phyloP scores from a whole-genome alignment of 148 eudicot species.

The Simmondsia chinensis region DNA sequence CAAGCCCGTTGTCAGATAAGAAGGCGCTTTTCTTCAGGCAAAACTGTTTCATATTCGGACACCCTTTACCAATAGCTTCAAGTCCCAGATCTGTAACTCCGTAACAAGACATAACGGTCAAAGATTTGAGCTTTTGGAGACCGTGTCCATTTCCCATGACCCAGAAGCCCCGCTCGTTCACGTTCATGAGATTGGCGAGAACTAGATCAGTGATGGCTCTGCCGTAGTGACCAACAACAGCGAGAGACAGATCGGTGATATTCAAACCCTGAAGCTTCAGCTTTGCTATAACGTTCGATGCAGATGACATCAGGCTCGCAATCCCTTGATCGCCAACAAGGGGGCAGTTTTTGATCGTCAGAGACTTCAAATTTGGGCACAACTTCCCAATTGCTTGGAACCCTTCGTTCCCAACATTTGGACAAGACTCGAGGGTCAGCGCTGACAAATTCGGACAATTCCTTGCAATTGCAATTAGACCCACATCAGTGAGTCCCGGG shows the following conservation, averaged over 20 bases:
- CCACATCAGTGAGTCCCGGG: constrained; percentile 56
- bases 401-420: constrained; percentile 46
- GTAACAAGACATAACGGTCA: constrained; percentile 40
- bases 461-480: constrained; percentile 52
- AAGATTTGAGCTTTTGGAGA: constrained; percentile 53
- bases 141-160: constrained; percentile 79
- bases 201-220: constrained; percentile 46
- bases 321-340: constrained; percentile 79
- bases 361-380: constrained; percentile 41
- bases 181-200: constrained; percentile 51
- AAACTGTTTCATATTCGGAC: constrained; percentile 58
- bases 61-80: constrained; percentile 72
- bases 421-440: constrained; percentile 53
- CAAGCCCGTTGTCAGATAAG: constrained; percentile 74
- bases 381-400: constrained; percentile 50
- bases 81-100: constrained; percentile 74
- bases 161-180: constrained; percentile 86
- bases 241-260: constrained; percentile 73
- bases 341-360: constrained; percentile 62
- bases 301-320: constrained; percentile 45
- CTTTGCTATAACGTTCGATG: constrained; percentile 32
- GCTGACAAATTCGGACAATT: constrained; percentile 46
- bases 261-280: constrained; percentile 62
- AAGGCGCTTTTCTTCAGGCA: constrained; percentile 37
- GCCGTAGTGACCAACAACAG: constrained; percentile 79